phyloP scores from a whole-genome alignment of 495 filamentous ascomycete species.

The Neurospora sp. region DNA sequence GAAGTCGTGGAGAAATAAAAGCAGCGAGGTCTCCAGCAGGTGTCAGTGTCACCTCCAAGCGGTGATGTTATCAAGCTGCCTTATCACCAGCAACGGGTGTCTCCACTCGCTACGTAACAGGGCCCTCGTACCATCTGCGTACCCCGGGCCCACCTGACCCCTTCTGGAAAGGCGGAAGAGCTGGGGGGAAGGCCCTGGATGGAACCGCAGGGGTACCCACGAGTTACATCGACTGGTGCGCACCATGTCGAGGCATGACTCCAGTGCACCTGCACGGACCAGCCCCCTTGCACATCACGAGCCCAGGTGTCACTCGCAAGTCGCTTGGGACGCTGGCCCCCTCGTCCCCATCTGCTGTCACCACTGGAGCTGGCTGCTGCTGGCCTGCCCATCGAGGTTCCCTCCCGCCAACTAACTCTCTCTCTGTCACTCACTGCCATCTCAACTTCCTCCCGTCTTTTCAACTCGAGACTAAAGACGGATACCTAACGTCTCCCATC shows the following conservation, averaged over 20 bases:
- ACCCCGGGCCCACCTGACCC: neutral
- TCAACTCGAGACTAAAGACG: neutral
- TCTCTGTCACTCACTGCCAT: conserved; percentile 9
- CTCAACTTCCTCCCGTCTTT: neutral
- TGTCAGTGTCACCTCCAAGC: neutral
- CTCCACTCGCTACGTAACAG: conserved; percentile 3
- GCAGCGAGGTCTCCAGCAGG: neutral
- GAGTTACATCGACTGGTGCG: conserved; percentile 4
- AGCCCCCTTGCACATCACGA: conserved; percentile 14
- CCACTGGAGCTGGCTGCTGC: neutral
- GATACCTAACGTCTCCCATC: neutral
- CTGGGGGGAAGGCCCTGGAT: neutral
- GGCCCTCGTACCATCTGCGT: conserved; percentile 7
- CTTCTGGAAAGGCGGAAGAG: neutral
- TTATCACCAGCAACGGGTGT: neutral
- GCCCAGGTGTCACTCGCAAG: conserved; percentile 11
- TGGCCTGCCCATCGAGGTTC: conserved; percentile 1
- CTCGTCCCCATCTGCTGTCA: neutral
- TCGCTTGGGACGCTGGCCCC: neutral
- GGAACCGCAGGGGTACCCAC: conserved; percentile 4
- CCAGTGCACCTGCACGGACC: conserved; percentile 1
- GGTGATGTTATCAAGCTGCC: conserved; percentile 17
- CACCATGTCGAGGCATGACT: neutral
- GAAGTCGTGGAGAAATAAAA: neutral
- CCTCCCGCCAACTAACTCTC: neutral